phyloP scores from a whole-genome alignment of 1,284 basidiomycete genomes.

The Porphyrellus sp. region DNA sequence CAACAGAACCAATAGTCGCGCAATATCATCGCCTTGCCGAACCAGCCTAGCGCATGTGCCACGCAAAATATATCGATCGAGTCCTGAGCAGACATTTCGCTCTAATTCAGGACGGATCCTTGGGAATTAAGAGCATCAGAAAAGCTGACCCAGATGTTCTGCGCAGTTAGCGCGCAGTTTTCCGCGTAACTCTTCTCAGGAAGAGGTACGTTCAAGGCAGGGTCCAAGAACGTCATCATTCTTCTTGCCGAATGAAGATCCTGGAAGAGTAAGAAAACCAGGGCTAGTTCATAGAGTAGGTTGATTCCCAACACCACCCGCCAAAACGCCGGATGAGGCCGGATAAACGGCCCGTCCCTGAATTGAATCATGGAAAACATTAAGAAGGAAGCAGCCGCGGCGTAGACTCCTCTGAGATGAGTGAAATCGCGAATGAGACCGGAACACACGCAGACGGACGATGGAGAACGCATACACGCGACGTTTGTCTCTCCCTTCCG shows the following conservation, averaged over 20 bases:
- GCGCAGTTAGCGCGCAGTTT: slow-evolving; percentile 63
- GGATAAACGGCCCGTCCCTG: slow-evolving; percentile 77
- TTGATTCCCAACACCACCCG: slow-evolving; percentile 72
- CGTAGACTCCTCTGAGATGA: slow-evolving; percentile 60
- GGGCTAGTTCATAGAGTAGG: slow-evolving; percentile 71
- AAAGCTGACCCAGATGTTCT: slow-evolving; percentile 61
- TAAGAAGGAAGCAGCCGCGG: slow-evolving; percentile 65
- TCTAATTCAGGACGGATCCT: slow-evolving; percentile 8
- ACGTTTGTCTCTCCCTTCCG: slow-evolving; percentile 75
- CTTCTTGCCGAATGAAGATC: slow-evolving; percentile 71
- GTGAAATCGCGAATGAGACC: slow-evolving; percentile 11
- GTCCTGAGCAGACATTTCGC: slow-evolving; percentile 42
- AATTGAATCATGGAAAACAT: slow-evolving; percentile 82
- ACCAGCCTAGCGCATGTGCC: slow-evolving; percentile 81
- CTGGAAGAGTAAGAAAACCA: slow-evolving; percentile 82
- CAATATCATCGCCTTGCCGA: slow-evolving; percentile 81
- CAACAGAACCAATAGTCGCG: slow-evolving; percentile 89
- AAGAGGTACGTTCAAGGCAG: slow-evolving; percentile 64
- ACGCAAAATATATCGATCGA: slow-evolving; percentile 81
- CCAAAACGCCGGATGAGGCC: slow-evolving; percentile 77
- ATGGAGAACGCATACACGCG: slow-evolving; percentile 55
- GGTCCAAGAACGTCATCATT: slow-evolving; percentile 76
- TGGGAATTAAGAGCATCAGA: slow-evolving; percentile 4
- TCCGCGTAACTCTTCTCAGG: slow-evolving; percentile 84
- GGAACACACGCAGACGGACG: not conserved